Evolutionary conservation across 2,329 filamentous ascomycete genomes (phyloP), one percentile per base, ranked within the genome.

Genomic region (Penicillium glabrum): DNA sequence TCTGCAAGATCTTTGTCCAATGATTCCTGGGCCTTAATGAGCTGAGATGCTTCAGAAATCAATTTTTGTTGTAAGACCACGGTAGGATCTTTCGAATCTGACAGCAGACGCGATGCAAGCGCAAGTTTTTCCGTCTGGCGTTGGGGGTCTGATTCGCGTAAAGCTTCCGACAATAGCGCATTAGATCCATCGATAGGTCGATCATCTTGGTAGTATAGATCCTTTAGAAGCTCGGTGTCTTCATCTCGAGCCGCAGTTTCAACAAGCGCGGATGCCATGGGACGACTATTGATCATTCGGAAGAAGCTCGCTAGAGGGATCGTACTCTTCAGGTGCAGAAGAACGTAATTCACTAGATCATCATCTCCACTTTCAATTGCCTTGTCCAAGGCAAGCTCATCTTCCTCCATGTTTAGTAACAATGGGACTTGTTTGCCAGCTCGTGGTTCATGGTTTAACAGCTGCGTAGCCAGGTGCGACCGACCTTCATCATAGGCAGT

Each of bases 191-290:
- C 95, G 5, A 92, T 80, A 3, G 93, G 86, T 5, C 93, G 86
- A 72, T 99, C 95, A 67, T 98, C 95, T 76, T 98, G 95, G 72
- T 99, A 99, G 77, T 95, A 99, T 3, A 99, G 80, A 70, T 98
- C 95, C 69, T 98, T 99, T 26, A 99, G 84, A 23, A 99, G 75
- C 53, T 89, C 86, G 0, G 85, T 83, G 66, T 96, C 92, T 67
- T 96, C 89, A 50, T 90, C 86, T 50, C 83, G 81, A 0, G 95
- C 93, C 0, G 88, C 89, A 1, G 91, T 85, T 74, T 99, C 95
- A 24, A 99, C 90, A 11, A 99, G 83, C 0, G 95, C 91, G 2
- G 91, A 92, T 4, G 95, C 95, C 26, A 91, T 83, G 0, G 93
- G 92, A 1, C 93, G 86, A 52, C 83, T 86, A 73, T 93, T 97